Conservation (phyloP, 1,139 yeast species). For the Candida sojae region DNA sequence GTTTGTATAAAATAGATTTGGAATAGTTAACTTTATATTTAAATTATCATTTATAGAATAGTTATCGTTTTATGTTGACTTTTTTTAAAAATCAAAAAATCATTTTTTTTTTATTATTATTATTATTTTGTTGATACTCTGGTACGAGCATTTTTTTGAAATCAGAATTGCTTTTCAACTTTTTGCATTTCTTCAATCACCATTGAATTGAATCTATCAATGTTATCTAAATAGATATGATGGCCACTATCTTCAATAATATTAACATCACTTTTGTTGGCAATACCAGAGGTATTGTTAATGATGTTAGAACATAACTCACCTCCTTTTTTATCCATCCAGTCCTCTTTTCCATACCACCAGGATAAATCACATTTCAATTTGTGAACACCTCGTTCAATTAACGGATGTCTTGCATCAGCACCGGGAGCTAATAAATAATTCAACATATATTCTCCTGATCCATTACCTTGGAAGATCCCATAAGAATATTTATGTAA, state of each 20-base stretch:
- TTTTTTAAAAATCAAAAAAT: no score
- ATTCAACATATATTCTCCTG: constrained; percentile 76
- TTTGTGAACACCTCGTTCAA: constrained; percentile 48
- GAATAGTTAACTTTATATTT: not conserved
- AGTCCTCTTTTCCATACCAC: constrained; percentile 75
- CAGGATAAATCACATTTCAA: constrained; percentile 57
- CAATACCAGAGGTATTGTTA: constrained; percentile 16
- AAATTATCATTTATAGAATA: not conserved
- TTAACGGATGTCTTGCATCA: constrained; percentile 63
- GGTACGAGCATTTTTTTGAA: not conserved
- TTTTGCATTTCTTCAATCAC: constrained; percentile 37
- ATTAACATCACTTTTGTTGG: constrained; percentile 38
- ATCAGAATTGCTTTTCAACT: constrained; percentile 7
- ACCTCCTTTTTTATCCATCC: constrained; percentile 74
- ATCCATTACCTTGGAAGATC: constrained; percentile 69
- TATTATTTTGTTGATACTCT: no score
- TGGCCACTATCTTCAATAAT: constrained; percentile 64
- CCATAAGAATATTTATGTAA: constrained; percentile 70
- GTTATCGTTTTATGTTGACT: not conserved
- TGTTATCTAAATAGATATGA: constrained; percentile 69
- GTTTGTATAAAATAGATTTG: constrained; percentile 5
- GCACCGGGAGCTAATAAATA: constrained; percentile 76
- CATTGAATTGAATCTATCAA: constrained; percentile 48
- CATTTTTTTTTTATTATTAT: not conserved
- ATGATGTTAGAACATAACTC: constrained; percentile 39